Evolutionary conservation across 2,329 filamentous ascomycete genomes (phyloP).

Genomic region (Exophiala calicioides): DNA sequence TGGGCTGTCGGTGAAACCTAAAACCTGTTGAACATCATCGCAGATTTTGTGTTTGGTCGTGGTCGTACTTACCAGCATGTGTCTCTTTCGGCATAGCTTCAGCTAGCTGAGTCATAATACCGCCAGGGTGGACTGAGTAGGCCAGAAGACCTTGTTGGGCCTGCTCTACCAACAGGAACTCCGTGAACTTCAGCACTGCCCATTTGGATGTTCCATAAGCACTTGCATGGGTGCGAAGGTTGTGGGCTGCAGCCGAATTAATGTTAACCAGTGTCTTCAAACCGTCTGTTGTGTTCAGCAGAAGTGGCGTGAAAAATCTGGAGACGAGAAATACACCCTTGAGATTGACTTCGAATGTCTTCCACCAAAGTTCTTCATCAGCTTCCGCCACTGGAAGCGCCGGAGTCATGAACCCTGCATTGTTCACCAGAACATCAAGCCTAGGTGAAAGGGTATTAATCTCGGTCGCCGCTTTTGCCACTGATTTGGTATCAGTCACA

Average conservation of each 20-base stretch:
- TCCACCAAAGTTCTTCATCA: constrained; percentile 46
- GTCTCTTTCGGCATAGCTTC: constrained; percentile 19
- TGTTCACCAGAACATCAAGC: constrained; percentile 30
- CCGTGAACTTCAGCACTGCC: constrained; percentile 45
- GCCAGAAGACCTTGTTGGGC: constrained; percentile 30
- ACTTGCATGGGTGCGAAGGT: constrained; percentile 38
- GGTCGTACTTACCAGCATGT: constrained; percentile 7
- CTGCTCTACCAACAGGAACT: constrained; percentile 50
- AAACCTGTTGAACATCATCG: not conserved
- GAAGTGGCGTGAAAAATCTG: constrained; percentile 34
- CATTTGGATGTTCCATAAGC: constrained; percentile 53
- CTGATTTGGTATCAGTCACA: constrained; percentile 41
- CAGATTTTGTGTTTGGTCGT: not conserved
- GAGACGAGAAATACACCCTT: constrained; percentile 40
- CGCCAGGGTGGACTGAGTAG: constrained; percentile 25
- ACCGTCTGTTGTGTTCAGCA: constrained; percentile 30
- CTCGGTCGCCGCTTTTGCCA: constrained; percentile 37
- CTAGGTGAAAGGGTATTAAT: constrained; percentile 36
- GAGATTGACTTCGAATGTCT: constrained; percentile 53
- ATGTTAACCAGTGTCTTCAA: constrained; percentile 39
- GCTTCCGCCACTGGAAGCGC: constrained; percentile 32
- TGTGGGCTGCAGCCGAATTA: constrained; percentile 43
- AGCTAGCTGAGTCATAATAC: constrained; percentile 25
- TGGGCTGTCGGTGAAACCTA: constrained; percentile 16
- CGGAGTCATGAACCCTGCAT: constrained; percentile 27